Evolutionary conservation across 129 eudicot species (phyloP), one percentile per base, ranked within the genome.

Genomic region (Pittosporum tobira): DNA sequence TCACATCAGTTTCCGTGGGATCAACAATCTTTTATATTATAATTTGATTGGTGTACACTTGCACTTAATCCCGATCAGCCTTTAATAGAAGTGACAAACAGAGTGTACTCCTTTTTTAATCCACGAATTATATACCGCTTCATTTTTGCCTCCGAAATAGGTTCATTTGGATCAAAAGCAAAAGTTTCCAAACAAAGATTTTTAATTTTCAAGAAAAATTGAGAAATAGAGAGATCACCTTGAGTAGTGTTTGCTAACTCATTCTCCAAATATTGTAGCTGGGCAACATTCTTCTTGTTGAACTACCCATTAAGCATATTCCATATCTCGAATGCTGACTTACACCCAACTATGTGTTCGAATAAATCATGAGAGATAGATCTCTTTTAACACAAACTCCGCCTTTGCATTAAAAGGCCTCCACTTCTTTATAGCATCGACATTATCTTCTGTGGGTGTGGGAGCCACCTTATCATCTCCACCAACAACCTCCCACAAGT

Each of bases 211-310:
- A 54, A 28, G 16, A 29, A 54, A 24, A 54, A 54, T 6, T 26
- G 59, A 54, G 11, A 54, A 54, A 54, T 26, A 3, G 40, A 54
- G 22, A 54, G 43, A 54, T 48, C 15, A 48, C 53, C 53, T 43
- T 48, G 52, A 15, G 23, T 48, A 48, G 53, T 20, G 14, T 43
- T 43, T 13, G n/a, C 19, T 5, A 43, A n/a, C 19, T 43, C 19
- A 43, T 43, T 43, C 6, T 43, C 19, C 48, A 43, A 43, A 12
- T 12, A 12, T 43, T 43, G 6, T 2, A 43, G 48, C 19, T 3
- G 19, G 19, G 21, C 48, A 43, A 43, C 20, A 43, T 43, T n/a
- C 7, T 48, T 18, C 7, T 20, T 21, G 24, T 48, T 18, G 19
- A 48, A 48, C 24, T 4, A 48, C 12, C 26, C 19, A 18, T 48